phyloP scores from a whole-genome alignment of 1,284 basidiomycete species.

The Malassezia brasiliensis region DNA sequence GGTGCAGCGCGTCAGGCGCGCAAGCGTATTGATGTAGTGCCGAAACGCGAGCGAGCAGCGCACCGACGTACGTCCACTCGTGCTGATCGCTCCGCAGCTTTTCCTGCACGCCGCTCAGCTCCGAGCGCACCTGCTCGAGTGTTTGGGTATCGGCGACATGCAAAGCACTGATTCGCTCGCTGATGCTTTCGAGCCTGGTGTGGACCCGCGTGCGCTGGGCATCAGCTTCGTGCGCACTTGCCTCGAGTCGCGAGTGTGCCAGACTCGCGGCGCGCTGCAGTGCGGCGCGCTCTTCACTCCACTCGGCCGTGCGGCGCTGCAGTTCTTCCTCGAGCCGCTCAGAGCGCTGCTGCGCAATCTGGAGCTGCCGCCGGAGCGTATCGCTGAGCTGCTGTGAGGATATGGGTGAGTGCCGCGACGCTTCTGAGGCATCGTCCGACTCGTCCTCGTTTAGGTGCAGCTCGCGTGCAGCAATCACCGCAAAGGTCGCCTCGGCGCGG shows the following conservation, averaged over 20 bases:
- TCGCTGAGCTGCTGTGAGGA: neutral
- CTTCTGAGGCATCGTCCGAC: neutral
- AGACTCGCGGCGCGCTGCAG: neutral
- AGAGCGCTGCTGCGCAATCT: constrained; percentile 3
- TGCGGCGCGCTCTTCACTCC: neutral
- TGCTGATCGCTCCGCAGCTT: neutral
- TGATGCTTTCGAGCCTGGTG: neutral
- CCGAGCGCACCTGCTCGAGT: neutral
- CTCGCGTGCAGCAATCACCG: neutral
- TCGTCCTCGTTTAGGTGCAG: constrained; percentile 2
- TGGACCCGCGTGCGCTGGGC: neutral
- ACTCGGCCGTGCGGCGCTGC: neutral
- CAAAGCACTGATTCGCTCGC: neutral
- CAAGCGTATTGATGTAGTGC: neutral
- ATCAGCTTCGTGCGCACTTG: neutral
- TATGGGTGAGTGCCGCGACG: neutral
- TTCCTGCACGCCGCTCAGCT: neutral
- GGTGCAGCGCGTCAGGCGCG: neutral
- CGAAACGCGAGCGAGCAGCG: neutral
- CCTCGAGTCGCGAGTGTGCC: neutral
- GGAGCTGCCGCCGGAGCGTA: constrained; percentile 7
- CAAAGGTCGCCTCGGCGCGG: neutral
- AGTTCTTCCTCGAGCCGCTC: constrained; percentile 6
- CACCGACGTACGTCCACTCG: neutral
- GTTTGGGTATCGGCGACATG: neutral